Evolutionary conservation across 306 rosid genomes (phyloP).

Genomic region (Lathyrus aphaca): DNA sequence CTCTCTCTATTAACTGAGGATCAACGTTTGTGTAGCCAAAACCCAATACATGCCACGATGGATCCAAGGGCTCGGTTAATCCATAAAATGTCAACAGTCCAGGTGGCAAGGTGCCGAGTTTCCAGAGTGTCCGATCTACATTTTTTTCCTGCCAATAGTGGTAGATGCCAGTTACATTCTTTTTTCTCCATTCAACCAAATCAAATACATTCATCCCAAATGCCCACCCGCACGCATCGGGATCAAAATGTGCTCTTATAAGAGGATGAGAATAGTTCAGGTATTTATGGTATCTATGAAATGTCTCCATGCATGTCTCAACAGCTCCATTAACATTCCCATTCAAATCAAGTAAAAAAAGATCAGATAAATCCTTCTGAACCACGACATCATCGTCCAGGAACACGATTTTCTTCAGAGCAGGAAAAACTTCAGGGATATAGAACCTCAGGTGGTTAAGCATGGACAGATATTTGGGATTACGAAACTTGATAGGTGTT

Average conservation of each 20-base stretch:
- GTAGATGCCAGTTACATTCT: slow-evolving; percentile 88
- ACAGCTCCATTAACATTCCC: slow-evolving; percentile 88
- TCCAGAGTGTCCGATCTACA: slow-evolving; percentile 82
- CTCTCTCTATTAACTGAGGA: slow-evolving; percentile 69
- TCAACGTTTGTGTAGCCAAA: slow-evolving; percentile 86
- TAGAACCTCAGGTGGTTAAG: slow-evolving; percentile 89
- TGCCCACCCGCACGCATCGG: slow-evolving; percentile 98
- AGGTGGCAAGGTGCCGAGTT: slow-evolving; percentile 89
- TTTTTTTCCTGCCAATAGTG: slow-evolving; percentile 93
- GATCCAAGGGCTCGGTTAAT: slow-evolving; percentile 78
- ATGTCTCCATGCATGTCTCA: slow-evolving; percentile 96
- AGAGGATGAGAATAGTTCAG: slow-evolving; percentile 89
- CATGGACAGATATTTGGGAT: slow-evolving; percentile 91
- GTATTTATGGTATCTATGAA: slow-evolving; percentile 88
- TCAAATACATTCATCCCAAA: slow-evolving; percentile 93
- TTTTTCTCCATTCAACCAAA: slow-evolving; percentile 88
- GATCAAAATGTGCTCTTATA: slow-evolving; percentile 78
- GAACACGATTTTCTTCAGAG: slow-evolving; percentile 75
- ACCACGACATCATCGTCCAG: slow-evolving; percentile 89
- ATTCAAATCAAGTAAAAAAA: slow-evolving; percentile 73
- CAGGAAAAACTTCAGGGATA: slow-evolving; percentile 89
- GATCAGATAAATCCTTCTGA: slow-evolving; percentile 76
- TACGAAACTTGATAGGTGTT: slow-evolving; percentile 91
- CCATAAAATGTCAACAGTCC: slow-evolving; percentile 88
- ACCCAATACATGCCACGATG: slow-evolving; percentile 84